Evolutionary conservation across 169 alveolate species (phyloP).

Genomic region (Cryptosporidium tyzzeri): DNA sequence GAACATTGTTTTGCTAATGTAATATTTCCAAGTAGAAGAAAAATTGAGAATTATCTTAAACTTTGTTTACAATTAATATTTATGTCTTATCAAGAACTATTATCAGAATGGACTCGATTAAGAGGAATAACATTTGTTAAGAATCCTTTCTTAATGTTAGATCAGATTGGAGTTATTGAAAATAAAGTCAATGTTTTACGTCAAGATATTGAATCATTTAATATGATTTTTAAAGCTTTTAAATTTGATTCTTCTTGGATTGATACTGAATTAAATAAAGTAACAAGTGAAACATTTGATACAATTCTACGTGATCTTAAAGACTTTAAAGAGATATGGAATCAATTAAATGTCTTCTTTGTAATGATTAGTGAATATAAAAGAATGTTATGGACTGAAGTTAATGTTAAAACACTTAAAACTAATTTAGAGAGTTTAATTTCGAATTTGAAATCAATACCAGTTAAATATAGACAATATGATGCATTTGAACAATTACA

Average conservation of each 20-base stretch:
- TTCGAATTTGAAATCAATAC: constrained; percentile 87
- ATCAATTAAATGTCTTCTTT: constrained; percentile 85
- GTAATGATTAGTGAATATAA: constrained; percentile 9
- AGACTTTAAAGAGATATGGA: constrained; percentile 92
- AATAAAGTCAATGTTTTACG: constrained; percentile 26
- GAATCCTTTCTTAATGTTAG: constrained; percentile 44
- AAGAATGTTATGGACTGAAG: constrained; percentile 88
- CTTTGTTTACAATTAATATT: constrained; percentile 23
- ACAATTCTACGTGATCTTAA: constrained; percentile 88
- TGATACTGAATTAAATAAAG: constrained; percentile 23
- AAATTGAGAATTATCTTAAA: constrained; percentile 28
- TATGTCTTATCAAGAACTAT: constrained; percentile 11
- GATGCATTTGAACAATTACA: constrained; percentile 94
- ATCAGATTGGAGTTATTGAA: constrained; percentile 37
- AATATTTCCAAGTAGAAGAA: constrained; percentile 26
- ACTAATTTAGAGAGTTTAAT: constrained; percentile 88
- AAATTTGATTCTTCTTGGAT: constrained; percentile 47
- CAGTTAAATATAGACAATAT: constrained; percentile 88
- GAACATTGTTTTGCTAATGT: constrained; percentile 47
- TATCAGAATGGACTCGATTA: constrained; percentile 25
- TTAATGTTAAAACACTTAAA: constrained; percentile 88
- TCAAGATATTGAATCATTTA: constrained; percentile 19
- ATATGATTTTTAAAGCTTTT: constrained; percentile 21
- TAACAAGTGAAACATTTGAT: constrained; percentile 85
- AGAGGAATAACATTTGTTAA: constrained; percentile 56